Percentiles rank a stretch among this genome's conserved stretches.
phyloP scores from a whole-genome alignment of 768 basidiomycete genomes.

The Paxillus rubicundulus region DNA sequence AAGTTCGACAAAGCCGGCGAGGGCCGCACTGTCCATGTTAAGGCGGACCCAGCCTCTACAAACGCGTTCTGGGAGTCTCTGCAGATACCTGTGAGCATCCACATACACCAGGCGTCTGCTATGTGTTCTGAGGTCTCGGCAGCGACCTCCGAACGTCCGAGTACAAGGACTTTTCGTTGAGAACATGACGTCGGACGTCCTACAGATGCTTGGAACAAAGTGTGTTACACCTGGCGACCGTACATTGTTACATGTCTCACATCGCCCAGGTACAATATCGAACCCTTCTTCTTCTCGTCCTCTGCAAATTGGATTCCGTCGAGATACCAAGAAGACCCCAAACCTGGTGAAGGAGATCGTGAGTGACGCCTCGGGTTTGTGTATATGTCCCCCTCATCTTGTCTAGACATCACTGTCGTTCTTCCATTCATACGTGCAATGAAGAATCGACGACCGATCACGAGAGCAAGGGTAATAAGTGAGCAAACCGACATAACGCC shows the following conservation, averaged over 20 bases:
- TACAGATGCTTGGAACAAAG: constrained; percentile 39
- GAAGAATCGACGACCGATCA: constrained; percentile 27
- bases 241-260: constrained; percentile 1
- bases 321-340: constrained; percentile 38
- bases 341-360: constrained; percentile 35
- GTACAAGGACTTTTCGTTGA: constrained; percentile 39
- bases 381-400: not conserved
- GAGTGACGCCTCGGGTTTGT: constrained; percentile 16
- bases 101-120: not conserved
- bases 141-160: constrained; percentile 26
- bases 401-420: constrained; percentile 43
- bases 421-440: constrained; percentile 42
- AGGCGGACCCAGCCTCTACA: constrained; percentile 7
- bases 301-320: constrained; percentile 43
- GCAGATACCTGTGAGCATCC: constrained; percentile 17
- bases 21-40: constrained; percentile 10
- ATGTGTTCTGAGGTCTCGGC: not conserved
- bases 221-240: constrained; percentile 10
- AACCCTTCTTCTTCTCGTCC: constrained; percentile 45
- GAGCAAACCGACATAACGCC: constrained; percentile 3
- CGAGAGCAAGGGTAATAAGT: constrained; percentile 11
- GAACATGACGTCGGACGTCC: constrained; percentile 28
- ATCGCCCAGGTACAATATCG: constrained; percentile 36
- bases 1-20: constrained; percentile 12
- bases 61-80: constrained; percentile 14